Evolutionary conservation across 306 rosid genomes (phyloP), one percentile per base, ranked within the genome.

Genomic region (Styphnolobium japonicum): DNA sequence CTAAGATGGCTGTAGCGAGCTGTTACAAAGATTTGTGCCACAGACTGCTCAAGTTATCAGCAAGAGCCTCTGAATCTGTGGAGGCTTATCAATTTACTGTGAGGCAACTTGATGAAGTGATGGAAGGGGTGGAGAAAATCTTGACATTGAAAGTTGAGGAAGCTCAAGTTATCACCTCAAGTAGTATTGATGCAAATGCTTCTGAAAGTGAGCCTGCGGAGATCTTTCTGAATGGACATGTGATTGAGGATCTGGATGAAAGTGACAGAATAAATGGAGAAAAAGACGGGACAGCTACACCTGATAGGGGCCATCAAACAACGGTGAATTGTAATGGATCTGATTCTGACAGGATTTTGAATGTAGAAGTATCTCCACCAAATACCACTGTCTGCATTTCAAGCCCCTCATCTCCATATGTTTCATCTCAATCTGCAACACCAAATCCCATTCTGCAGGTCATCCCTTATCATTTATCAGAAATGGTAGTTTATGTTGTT

Each of bases 121-220:
- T 82, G 82, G 89, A 87, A 80, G 90, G 91, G 55, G 88, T 91
- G 75, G 88, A 87, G 86, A 89, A 87, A 79, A 82, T 89, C 34
- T 69, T 89, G 84, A 73, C 77, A 68, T 53, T 29, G 40, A 84
- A 76, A 63, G 77, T 56, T 33, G 89, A 49, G 61, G 87, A 86
- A 71, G 84, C 83, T 75, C 91, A 82, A 63, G 86, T 76, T 70
- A 56, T 80, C 83, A 49, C 86, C 82, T 75, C 88, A 52, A 78
- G 80, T 75, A 63, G 85, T 81, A 71, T 73, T 6, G 75, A 45
- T 58, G 83, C 64, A 80, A 81, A 84, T 85, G 85, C 82, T 74
- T 87, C 85, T 75, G 92, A 86, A 76, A 80, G 52, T 39, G 90
- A 84, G 39, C 83, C 73, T 51, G 67, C 82, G 10, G 83, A 84